Evolutionary conservation across 192 early-diverging fungal genomes (phyloP), one percentile per base, ranked within the genome.

Genomic region (Umbelopsis sp.): DNA sequence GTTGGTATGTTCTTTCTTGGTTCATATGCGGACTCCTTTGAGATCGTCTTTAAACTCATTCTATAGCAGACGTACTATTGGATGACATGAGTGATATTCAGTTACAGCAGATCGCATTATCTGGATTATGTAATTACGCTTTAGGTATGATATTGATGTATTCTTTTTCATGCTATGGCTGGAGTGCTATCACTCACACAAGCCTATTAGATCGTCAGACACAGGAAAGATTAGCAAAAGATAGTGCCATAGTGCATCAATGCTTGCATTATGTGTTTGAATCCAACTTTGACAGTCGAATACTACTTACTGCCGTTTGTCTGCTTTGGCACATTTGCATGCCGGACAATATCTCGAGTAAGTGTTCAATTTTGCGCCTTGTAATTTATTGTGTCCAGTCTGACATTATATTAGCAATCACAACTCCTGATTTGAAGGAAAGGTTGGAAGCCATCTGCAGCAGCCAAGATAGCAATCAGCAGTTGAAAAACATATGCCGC

Each of bases 311-410:
- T 7, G 33, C 27, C 4, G 27, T 61, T 10, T 61, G 55, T 18
- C 30, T 61, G 21, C 30, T 61, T 25, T 61, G 55, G 55, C 55
- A 61, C 16, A 61, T 61, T 15, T 61, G 55, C 30, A 61, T 25
- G 12, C 55, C 55, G 13, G 13, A 61, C 1, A 61, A 61, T 35
- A 61, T 61, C 6, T 27, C 21, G 2, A 33, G 55, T 61, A 61
- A 18, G 55, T 55, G 0, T 13, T 11, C 51, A 33, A 8, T 3
- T 52, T 2, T 8, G 0, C 6, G 11, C 11, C 0, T 18, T 30
- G 16, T 6, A 37, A 53, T 20, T 10, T 8, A 53, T 13, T 12
- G 4, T 18, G 18, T 61, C 0, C 0, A 1, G 5, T 61, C 55
- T 61, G 27, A 61, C 55, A 13, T 12, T 35, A 33, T 27, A 18